Conservation (phyloP, 257 asterid species). For the Dorcoceras hygrometricum region DNA sequence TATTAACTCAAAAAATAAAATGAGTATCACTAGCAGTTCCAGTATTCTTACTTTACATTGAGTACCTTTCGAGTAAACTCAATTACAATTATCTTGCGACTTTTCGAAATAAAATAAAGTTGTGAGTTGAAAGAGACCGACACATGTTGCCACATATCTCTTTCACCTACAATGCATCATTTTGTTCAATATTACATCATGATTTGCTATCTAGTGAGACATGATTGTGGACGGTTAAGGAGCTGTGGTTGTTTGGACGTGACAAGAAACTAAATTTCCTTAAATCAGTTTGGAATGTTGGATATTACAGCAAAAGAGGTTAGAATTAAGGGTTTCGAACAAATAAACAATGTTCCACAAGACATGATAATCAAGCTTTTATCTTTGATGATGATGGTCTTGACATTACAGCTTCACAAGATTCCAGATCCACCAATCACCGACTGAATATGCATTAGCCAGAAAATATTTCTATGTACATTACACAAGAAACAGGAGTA, state of each 20-base stretch:
- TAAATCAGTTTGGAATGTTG: not conserved
- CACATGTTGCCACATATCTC: not conserved
- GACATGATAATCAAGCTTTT: too few species aligned
- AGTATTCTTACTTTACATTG: not conserved
- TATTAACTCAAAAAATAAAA: too few species aligned
- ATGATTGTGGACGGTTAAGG: not conserved
- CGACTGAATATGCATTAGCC: not conserved
- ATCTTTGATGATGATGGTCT: not conserved
- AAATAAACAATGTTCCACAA: not conserved
- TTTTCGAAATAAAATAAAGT: not conserved
- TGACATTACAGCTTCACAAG: not conserved
- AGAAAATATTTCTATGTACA: not conserved
- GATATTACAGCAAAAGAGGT: not conserved
- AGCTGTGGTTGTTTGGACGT: not conserved
- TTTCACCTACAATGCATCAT: not conserved
- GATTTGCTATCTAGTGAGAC: too few species aligned
- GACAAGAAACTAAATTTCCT: not conserved
- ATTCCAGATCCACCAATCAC: not conserved
- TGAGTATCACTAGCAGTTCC: not conserved
- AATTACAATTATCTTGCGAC: not conserved
- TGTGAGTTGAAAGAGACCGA: not conserved
- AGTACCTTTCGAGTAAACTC: not conserved
- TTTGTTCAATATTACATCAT: not conserved
- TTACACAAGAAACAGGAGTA: constrained; percentile 1
- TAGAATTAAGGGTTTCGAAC: not conserved